These are phyloP conservation scores for Gracilaria caudata DNA, from an alignment of 23 red algal species.

Conservation along the genomic window DNA sequence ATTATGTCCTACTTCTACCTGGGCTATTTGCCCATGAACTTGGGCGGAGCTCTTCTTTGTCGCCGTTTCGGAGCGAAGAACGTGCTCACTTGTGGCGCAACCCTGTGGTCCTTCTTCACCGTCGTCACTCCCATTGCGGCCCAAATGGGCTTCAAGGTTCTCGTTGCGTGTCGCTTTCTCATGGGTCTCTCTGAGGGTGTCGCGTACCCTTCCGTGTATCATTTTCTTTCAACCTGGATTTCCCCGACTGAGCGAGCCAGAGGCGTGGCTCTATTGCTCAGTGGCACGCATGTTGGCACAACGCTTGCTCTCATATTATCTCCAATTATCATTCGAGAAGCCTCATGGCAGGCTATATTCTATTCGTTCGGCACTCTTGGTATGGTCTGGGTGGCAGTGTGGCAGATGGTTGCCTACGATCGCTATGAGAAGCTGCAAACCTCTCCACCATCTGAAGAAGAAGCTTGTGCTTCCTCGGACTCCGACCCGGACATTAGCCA, in stretches of 20 bases:
- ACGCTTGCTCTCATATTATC: constrained; percentile 66
- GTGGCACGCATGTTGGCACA: constrained; percentile 68
- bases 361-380: constrained; percentile 64
- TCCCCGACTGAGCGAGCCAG: constrained; percentile 56
- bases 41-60: constrained; percentile 66
- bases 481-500: neutral
- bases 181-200: constrained; percentile 71
- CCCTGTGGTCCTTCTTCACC: constrained; percentile 67
- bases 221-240: constrained; percentile 76
- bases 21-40: constrained; percentile 66
- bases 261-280: constrained; percentile 45
- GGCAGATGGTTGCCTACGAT: constrained; percentile 60
- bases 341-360: constrained; percentile 64
- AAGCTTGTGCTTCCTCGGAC: neutral
- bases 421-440: constrained; percentile 1
- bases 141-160: constrained; percentile 26
- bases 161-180: constrained; percentile 61
- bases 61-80: constrained; percentile 62
- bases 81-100: constrained; percentile 61
- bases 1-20: constrained; percentile 70
- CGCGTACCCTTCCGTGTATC: constrained; percentile 73
- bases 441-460: neutral
- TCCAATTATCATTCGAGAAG: constrained; percentile 46
- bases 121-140: constrained; percentile 41
- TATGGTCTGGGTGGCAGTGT: constrained; percentile 58